Evolutionary conservation across 495 filamentous ascomycete genomes (phyloP), one percentile per base, ranked within the genome.

Genomic region (Xylaria longipes): DNA sequence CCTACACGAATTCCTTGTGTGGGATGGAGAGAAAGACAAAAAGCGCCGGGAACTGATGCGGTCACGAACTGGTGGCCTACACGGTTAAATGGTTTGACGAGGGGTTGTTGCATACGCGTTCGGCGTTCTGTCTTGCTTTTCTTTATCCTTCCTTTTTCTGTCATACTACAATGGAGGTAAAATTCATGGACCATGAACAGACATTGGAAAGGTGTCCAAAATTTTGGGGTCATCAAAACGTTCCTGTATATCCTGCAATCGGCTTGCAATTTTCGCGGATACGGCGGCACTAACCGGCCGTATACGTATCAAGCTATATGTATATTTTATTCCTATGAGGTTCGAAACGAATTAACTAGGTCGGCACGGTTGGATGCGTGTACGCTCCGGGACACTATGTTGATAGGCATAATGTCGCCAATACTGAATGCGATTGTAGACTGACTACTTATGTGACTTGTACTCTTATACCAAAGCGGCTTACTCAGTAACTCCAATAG

Each of bases 1-100:
- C 70, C 85, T 99, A 73, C 94, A 98, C 78, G 97, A 99, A 82
- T 97, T 98, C 84, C 83, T 97, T 77, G 86, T 95, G 25, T 99
- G 94, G 81, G 95, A 99, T 80, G 86, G 89, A 87, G 92, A 81
- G 76, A 94, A 92, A 80, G 91, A 94, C 76, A 89, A 90, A 78
- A 84, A 92, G 80, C 85, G 93, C 73, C 87, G 91, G 81, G 89
- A 88, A 70, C 76, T 91, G 77, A 94, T 94, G 87, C 86, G 85
- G 76, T 84, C 91, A 81, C 83, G 93, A 73, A 91, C 91, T 35
- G 87, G 85, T 29, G 86, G 86, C 20, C 79, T 85, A 52, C 87
- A 89, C 72, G 74, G 81, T 20, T 85, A 79, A 81, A 37, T 65
- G 3, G 22, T 63, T 58, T 71, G 37, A 45, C 1, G 46, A n/a